Base-by-base conservation (phyloP, 129 eudicot species). In the Lactuca sativa region DNA sequence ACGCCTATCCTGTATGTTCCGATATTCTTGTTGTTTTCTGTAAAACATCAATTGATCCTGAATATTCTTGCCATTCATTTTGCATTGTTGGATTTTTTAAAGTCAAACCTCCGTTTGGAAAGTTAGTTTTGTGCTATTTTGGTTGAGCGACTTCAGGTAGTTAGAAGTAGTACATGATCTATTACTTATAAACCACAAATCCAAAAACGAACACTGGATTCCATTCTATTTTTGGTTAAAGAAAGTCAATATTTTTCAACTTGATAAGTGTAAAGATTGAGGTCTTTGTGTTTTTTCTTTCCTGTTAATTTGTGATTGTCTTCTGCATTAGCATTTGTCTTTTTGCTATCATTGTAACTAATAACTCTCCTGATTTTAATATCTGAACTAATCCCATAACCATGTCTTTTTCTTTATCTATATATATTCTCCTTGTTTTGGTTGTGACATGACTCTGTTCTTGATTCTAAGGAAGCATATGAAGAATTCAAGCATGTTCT, bases 401-500 rank as follows among this genome's bases (percentile, higher is more conserved):
- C 30, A 25, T 25, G 30, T 25, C 30, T 25, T 25, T 49, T 32
- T 72, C 18, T 16, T 4, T 67, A 44, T 58, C 30, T 59, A 36
- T 49, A 33, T 49, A 33, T 55, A 64, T 73, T 37, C 17, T 30
- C 56, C 15, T 47, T 71, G 17, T n/a, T 71, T 78, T 51, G 70
- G 61, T 44, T 74, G 80, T 84, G 78, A 86, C 75, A 64, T 72
- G 59, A 74, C 65, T 72, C 71, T 76, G 69, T 77, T 75, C 76
- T 66, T 77, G 72, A 41, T 76, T 72, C 80, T 11, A 86, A 95
- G 99, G 99, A 95, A 95, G 99, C 99, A 68, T 95, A 95, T 75
- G 99, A 90, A 86, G 99, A 95, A 82, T 95, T 95, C 79, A 95
- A 95, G 90, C 99, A 95, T 75, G 82, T 87, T 56, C 82, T 95